These are phyloP conservation scores for Closterium sp. DNA, from an alignment of 139 green algal species.

Conservation along the genomic window DNA sequence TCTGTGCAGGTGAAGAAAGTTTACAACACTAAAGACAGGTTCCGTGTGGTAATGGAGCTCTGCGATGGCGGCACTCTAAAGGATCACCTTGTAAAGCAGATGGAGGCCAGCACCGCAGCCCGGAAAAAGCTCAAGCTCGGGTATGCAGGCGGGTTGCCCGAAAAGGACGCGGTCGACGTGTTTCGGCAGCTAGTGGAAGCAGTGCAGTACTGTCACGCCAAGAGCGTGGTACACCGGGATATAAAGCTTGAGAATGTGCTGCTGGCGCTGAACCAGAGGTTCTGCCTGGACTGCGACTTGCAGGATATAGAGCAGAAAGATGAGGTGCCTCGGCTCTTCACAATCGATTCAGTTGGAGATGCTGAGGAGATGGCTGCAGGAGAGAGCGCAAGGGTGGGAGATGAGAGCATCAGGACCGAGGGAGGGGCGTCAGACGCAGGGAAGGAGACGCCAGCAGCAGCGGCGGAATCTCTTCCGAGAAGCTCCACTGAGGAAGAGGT, in stretches of 20 bases:
- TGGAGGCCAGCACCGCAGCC: background rate
- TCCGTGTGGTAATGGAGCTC: conserved; percentile 1
- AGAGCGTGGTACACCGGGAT: background rate
- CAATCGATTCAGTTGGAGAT: background rate
- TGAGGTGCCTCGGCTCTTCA: background rate
- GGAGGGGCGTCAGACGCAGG: background rate
- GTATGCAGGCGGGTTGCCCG: background rate
- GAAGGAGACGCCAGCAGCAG: no score
- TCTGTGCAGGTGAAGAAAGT: background rate
- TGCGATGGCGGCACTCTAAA: background rate
- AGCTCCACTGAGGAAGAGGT: background rate
- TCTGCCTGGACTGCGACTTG: background rate
- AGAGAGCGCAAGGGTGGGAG: background rate
- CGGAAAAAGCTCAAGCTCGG: background rate
- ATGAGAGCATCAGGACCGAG: background rate
- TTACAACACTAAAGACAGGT: background rate
- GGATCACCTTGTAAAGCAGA: background rate
- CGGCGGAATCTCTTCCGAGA: background rate
- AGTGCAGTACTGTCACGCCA: background rate
- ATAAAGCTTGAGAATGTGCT: conserved; percentile 7
- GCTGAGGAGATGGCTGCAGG: background rate
- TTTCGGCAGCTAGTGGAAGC: background rate
- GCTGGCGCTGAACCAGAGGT: background rate
- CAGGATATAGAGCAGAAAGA: background rate
- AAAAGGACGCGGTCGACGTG: background rate